Evolutionary conservation across 148 eudicot genomes (phyloP), one percentile per base, ranked within the genome.

Genomic region (Drosera capensis): DNA sequence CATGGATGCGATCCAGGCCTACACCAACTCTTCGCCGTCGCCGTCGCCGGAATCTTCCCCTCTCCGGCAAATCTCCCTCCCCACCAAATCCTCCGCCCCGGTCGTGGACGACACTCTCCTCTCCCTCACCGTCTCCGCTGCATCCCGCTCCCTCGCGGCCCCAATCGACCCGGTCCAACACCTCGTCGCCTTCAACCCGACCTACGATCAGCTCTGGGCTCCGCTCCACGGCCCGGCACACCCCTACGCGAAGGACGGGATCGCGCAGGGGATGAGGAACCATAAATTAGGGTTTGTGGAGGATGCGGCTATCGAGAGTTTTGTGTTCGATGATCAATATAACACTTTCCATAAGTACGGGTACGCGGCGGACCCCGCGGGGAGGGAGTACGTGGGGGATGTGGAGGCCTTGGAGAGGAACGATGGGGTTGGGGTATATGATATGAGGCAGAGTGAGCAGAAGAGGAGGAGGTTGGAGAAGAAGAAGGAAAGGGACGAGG

Each of bases 231-330:
- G 97, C 17, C 97, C 97, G 0, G 67, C 94, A 5, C 97, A 88
- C 25, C 94, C 97, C 12, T 88, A 66, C 58, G 86, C 97, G 7
- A 88, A 83, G 40, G 92, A 88, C 49, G 97, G 97, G 0, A 25
- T 87, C 0, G 96, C 96, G 3, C 92, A 88, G 26, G 96, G 96
- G 0, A 60, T 88, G 36, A 71, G 96, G 4, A 88, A 88, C 44
- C 96, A 88, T 57, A 83, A 83, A 46, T 56, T 88, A n/a, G 97
- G 96, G 45, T 83, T 80, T 16, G 97, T 88, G 0, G 96, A 88
- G 38, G 49, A 88, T 23, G 96, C 96, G 7, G 52, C 85, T 0
- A 77, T 88, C 2, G 69, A 62, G 2, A 49, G 92, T 9, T 83
- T 88, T 40, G 68, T 75, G 0, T 88, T 88, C 20, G 94, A 83